Percentiles rank a stretch among this genome's conserved stretches.
These are phyloP conservation scores for Diaporthe caulivora DNA, from an alignment of 2,329 filamentous ascomycete species.

Conservation along the genomic window DNA sequence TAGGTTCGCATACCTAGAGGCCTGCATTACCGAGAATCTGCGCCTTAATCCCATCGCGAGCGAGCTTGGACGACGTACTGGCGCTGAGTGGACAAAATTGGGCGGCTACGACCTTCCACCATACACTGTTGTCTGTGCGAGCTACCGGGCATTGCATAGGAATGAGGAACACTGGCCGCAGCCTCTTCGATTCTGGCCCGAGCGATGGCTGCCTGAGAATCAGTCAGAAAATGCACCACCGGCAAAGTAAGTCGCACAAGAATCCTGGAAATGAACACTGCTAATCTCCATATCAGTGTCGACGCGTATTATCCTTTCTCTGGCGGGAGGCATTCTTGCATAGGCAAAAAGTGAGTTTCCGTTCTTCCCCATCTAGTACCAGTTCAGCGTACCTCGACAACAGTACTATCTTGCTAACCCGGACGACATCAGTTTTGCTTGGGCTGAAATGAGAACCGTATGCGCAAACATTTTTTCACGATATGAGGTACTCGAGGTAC, in stretches of 20 bases:
- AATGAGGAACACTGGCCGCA: slow-evolving; percentile 75
- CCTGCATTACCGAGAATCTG: slow-evolving; percentile 47
- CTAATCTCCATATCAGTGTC: background rate
- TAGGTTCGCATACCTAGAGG: slow-evolving; percentile 80
- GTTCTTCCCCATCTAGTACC: no score
- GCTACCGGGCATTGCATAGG: slow-evolving; percentile 81
- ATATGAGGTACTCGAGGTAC: slow-evolving; percentile 42
- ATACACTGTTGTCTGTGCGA: slow-evolving; percentile 80
- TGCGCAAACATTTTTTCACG: slow-evolving; percentile 41
- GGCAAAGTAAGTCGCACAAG: background rate
- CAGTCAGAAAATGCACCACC: slow-evolving; percentile 42
- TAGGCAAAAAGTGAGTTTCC: slow-evolving; percentile 42
- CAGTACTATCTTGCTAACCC: no score
- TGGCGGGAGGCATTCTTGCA: slow-evolving; percentile 44
- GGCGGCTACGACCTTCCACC: slow-evolving; percentile 72
- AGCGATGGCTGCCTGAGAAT: slow-evolving; percentile 71
- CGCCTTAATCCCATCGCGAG: slow-evolving; percentile 65
- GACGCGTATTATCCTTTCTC: slow-evolving; percentile 21
- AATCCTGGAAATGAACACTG: background rate
- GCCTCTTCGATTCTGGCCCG: slow-evolving; percentile 74
- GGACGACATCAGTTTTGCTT: slow-evolving; percentile 39
- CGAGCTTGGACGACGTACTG: slow-evolving; percentile 75
- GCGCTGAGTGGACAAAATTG: slow-evolving; percentile 75
- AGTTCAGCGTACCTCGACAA: no score
- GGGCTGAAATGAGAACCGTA: slow-evolving; percentile 44